Evolutionary conservation across 257 asterid genomes (phyloP).

Genomic region (Cordia subcordata): DNA sequence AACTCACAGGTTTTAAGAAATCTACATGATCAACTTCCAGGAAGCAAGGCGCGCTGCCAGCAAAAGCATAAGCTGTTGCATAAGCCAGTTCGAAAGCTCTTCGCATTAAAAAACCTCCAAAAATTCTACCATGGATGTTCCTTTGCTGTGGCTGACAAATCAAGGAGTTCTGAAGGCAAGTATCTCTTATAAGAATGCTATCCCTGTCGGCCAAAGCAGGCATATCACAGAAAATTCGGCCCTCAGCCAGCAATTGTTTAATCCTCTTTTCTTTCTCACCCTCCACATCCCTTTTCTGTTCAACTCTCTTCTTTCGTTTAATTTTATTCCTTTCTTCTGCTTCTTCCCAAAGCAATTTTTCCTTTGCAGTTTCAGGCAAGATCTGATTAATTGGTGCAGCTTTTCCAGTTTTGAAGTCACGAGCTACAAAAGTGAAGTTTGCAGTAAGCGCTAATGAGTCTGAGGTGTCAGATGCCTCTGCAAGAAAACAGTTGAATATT

Average conservation of each 20-base stretch:
- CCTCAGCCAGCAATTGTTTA: slow-evolving; percentile 57
- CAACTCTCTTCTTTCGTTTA: slow-evolving; percentile 56
- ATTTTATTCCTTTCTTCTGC: slow-evolving; percentile 79
- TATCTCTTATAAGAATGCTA: slow-evolving; percentile 72
- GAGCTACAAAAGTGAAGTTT: slow-evolving; percentile 93
- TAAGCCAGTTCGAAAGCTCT: slow-evolving; percentile 83
- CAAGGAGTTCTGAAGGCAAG: slow-evolving; percentile 80
- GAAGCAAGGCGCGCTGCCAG: slow-evolving; percentile 78
- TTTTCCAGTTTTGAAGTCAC: slow-evolving; percentile 77
- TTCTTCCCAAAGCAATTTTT: slow-evolving; percentile 59
- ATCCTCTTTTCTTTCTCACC: slow-evolving; percentile 49
- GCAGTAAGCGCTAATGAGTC: slow-evolving; percentile 73
- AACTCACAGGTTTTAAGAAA: slow-evolving; percentile 84
- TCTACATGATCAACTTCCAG: slow-evolving; percentile 90
- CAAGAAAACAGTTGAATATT: slow-evolving; percentile 19
- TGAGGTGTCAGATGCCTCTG: slow-evolving; percentile 38
- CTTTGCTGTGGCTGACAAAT: slow-evolving; percentile 96
- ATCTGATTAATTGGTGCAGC: slow-evolving; percentile 74
- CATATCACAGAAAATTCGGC: slow-evolving; percentile 81
- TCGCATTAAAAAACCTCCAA: slow-evolving; percentile 92
- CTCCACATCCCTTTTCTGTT: slow-evolving; percentile 45
- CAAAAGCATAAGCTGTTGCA: slow-evolving; percentile 81
- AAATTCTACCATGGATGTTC: slow-evolving; percentile 87
- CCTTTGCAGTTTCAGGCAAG: slow-evolving; percentile 67
- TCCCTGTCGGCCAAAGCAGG: slow-evolving; percentile 90